phyloP scores from a whole-genome alignment of 2,329 filamentous ascomycete genomes.

The Keithomyces neogunnii region DNA sequence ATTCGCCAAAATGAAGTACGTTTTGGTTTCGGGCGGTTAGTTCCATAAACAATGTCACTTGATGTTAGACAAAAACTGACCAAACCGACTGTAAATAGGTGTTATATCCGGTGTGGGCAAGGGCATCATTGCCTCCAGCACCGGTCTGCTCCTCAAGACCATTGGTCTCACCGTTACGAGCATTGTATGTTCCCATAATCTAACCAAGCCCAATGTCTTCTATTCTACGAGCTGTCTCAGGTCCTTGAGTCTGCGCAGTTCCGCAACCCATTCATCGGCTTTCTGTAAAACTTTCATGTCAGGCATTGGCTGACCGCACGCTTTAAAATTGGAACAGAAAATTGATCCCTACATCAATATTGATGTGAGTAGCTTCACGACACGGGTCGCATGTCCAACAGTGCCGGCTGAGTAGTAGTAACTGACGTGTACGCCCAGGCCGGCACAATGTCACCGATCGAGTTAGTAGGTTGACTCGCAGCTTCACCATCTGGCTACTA shows the following conservation, averaged over 20 bases:
- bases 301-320: background rate
- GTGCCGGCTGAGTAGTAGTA: slow-evolving; percentile 9
- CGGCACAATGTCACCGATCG: too few relatives aligned
- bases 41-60: too few relatives aligned
- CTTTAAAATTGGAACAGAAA: slow-evolving; percentile 5
- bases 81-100: slow-evolving; percentile 12
- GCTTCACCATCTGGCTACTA: too few relatives aligned
- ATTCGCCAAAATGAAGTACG: slow-evolving; percentile 16
- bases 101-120: slow-evolving; percentile 53
- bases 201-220: too few relatives aligned
- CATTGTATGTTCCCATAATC: too few relatives aligned
- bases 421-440: too few relatives aligned
- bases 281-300: background rate
- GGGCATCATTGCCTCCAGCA: slow-evolving; percentile 56
- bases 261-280: background rate
- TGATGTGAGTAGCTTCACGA: slow-evolving; percentile 11
- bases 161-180: slow-evolving; percentile 16
- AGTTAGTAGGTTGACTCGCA: too few relatives aligned
- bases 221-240: too few relatives aligned
- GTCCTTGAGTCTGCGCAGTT: background rate
- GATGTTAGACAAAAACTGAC: too few relatives aligned
- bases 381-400: too few relatives aligned
- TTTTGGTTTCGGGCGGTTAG: slow-evolving; percentile 20
- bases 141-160: slow-evolving; percentile 43
- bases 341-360: slow-evolving; percentile 43